phyloP scores from a whole-genome alignment of 176 grass and related monocot species.

The Musa acuminata region DNA sequence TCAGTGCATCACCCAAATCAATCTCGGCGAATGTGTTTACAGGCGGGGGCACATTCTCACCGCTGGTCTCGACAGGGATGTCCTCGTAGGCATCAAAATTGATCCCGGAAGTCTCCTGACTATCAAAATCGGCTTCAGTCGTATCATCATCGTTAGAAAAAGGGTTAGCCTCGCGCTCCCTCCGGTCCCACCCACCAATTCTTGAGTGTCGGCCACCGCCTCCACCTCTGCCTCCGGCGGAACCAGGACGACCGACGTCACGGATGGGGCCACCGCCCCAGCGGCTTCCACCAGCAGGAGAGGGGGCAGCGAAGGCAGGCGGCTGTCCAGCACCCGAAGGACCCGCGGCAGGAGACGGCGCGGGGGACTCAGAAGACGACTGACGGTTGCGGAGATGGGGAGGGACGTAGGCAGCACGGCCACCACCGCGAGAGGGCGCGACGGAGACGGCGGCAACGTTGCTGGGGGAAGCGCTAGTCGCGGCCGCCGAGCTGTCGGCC shows the following conservation, averaged over 20 bases:
- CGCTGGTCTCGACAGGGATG: conserved; percentile 89
- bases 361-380: conserved; percentile 10
- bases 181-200: conserved; percentile 47
- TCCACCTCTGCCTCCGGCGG: conserved; percentile 19
- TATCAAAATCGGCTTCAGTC: conserved; percentile 25
- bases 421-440: conserved; percentile 16
- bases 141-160: conserved; percentile 44
- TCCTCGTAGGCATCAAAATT: conserved; percentile 98
- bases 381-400: conserved; percentile 67
- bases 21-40: conserved; percentile 91
- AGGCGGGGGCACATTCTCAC: conserved; percentile 57
- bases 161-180: conserved; percentile 67
- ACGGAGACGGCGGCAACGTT: background rate
- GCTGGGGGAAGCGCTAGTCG: conserved; percentile 19
- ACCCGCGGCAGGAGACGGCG: conserved; percentile 6
- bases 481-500: conserved; percentile 90
- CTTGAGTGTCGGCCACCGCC: conserved; percentile 39
- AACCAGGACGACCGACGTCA: background rate
- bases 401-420: conserved; percentile 57
- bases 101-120: conserved; percentile 42
- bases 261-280: conserved; percentile 24
- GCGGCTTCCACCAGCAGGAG: conserved; percentile 24
- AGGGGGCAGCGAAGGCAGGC: conserved; percentile 16
- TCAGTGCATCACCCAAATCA: conserved; percentile 72
- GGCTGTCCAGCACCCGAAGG: conserved; percentile 16